A percentile compares a stretch with the other conserved stretches of the same genome.
These are phyloP conservation scores for Dissophora ornata DNA, from an alignment of 192 early-diverging fungal species.

Conservation along the genomic window DNA sequence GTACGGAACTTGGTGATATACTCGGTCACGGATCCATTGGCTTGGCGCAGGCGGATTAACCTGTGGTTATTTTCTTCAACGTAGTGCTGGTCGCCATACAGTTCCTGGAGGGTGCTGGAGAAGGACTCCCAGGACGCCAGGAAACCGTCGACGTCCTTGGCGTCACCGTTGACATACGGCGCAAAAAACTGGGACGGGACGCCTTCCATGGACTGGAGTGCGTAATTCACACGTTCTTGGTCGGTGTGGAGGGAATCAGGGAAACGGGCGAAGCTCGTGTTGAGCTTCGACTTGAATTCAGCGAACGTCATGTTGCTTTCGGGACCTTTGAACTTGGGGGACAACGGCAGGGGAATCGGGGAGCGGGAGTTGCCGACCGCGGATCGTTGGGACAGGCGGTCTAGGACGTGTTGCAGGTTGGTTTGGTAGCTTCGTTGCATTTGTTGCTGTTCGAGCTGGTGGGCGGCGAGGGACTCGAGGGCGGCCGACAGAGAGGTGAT, in stretches of 20 bases:
- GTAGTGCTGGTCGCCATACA: constrained; percentile 4
- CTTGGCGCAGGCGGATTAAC: background rate
- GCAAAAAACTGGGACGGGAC: constrained; percentile 6
- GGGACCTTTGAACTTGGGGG: constrained; percentile 5
- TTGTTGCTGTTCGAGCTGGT: background rate
- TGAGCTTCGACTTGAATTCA: constrained; percentile 6
- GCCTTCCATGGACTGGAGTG: constrained; percentile 25
- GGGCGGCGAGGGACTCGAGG: background rate
- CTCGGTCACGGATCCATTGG: background rate
- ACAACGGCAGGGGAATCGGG: background rate
- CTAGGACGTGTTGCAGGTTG: background rate
- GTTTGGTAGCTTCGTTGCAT: background rate
- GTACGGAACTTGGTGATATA: constrained; percentile 4
- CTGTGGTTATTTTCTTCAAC: background rate
- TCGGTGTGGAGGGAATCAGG: constrained; percentile 9
- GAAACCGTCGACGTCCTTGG: background rate
- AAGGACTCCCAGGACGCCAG: background rate
- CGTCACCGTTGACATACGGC: constrained; percentile 6
- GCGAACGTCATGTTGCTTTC: background rate
- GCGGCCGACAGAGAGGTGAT: background rate
- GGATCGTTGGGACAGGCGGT: background rate
- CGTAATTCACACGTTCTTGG: background rate
- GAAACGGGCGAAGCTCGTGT: background rate
- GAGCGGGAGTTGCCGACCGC: background rate
- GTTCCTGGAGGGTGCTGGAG: background rate